Evolutionary conservation across 495 filamentous ascomycete species (phyloP).

Genomic region (Aspergillus asperescens): DNA sequence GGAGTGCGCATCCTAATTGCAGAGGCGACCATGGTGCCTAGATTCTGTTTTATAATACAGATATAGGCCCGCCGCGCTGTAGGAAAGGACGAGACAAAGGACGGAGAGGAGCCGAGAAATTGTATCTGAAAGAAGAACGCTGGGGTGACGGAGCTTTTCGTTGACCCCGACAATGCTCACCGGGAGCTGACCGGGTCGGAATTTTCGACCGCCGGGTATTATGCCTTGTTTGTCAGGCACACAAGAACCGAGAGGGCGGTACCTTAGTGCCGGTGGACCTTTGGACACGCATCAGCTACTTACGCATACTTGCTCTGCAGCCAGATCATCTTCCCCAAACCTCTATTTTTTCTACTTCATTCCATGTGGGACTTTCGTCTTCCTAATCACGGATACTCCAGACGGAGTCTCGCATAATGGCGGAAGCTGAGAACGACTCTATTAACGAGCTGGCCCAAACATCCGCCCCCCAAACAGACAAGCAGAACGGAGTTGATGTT

Average conservation of each 20-base stretch:
- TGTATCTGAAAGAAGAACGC: no score
- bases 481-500: slow-evolving; percentile 32
- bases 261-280: no score
- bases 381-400: slow-evolving; percentile 27
- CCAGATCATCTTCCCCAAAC: slow-evolving; percentile 13
- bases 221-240: no score
- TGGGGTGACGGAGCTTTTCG: no score
- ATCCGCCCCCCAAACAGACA: slow-evolving; percentile 30
- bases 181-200: no score
- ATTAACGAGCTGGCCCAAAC: slow-evolving; percentile 30
- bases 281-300: no score
- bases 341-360: slow-evolving; percentile 16
- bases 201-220: no score
- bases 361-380: slow-evolving; percentile 32
- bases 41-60: slow-evolving; percentile 28
- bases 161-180: no score
- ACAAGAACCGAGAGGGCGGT: no score
- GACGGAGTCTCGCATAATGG: slow-evolving; percentile 42
- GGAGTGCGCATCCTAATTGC: slow-evolving; percentile 46
- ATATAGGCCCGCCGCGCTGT: slow-evolving; percentile 28
- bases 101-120: slow-evolving; percentile 26
- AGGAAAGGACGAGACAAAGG: slow-evolving; percentile 15
- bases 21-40: slow-evolving; percentile 42
- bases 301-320: slow-evolving; percentile 6
- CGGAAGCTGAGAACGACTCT: slow-evolving; percentile 41